These are phyloP conservation scores for Podospora anserina DNA, from an alignment of 495 filamentous ascomycete genomes.

Conservation along the genomic window DNA sequence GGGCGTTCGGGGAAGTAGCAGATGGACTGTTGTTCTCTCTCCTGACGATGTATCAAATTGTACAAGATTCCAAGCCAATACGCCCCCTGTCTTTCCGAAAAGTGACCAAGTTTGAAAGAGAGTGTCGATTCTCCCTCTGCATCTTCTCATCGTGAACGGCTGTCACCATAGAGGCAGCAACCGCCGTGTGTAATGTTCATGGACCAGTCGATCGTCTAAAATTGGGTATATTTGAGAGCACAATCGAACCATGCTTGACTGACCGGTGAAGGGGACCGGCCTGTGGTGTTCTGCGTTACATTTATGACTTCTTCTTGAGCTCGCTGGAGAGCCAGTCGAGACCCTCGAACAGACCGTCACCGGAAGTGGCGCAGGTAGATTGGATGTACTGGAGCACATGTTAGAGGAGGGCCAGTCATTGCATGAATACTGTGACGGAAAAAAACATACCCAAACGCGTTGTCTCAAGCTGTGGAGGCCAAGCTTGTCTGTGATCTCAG, in stretches of 20 bases:
- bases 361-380: conserved; percentile 98
- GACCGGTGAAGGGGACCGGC: conserved; percentile 32
- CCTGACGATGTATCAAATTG: conserved; percentile 48
- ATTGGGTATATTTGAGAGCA: conserved; percentile 41
- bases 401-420: conserved; percentile 23
- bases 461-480: conserved; percentile 97
- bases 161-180: conserved; percentile 40
- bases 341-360: conserved; percentile 99
- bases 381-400: conserved; percentile 78
- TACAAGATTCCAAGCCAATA: conserved; percentile 49
- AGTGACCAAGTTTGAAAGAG: conserved; percentile 39
- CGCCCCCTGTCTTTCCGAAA: conserved; percentile 46
- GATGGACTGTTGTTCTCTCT: conserved; percentile 31
- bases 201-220: conserved; percentile 48
- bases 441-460: conserved; percentile 86
- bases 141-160: conserved; percentile 26
- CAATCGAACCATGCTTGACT: conserved; percentile 47
- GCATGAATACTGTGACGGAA: background rate
- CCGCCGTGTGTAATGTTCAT: conserved; percentile 41
- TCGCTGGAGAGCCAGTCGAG: conserved; percentile 98
- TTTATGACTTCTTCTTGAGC: conserved; percentile 86
- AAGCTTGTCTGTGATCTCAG: conserved; percentile 99
- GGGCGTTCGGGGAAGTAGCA: conserved; percentile 24
- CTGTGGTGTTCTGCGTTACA: conserved; percentile 18
- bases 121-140: conserved; percentile 29